These are phyloP conservation scores for Fusarium guadeloupense DNA, from an alignment of 2,329 filamentous ascomycete species.

Conservation along the genomic window DNA sequence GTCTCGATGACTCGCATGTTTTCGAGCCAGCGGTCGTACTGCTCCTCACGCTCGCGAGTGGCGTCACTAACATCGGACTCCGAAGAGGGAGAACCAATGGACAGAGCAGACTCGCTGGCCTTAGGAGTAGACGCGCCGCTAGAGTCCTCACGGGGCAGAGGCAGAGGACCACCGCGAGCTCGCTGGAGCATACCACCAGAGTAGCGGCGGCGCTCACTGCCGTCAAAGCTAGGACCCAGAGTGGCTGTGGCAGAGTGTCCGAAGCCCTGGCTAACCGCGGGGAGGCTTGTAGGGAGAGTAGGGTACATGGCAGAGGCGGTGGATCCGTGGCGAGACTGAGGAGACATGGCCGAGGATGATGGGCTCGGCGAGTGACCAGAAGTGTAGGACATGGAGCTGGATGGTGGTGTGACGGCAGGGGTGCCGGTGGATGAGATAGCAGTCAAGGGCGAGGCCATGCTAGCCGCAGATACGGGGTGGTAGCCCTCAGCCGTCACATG, in stretches of 20 bases:
- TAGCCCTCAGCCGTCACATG: conserved; percentile 50
- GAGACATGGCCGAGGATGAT: conserved; percentile 76
- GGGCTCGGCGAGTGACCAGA: conserved; percentile 79
- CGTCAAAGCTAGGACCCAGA: conserved; percentile 73
- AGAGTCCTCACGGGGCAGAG: conserved; percentile 49
- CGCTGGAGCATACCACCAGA: conserved; percentile 74
- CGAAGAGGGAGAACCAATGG: conserved; percentile 63
- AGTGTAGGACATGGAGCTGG: conserved; percentile 78
- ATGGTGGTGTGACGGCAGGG: conserved; percentile 79
- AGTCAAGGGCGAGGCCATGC: conserved; percentile 69
- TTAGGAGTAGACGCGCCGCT: conserved; percentile 57
- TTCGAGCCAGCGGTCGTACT: conserved; percentile 72
- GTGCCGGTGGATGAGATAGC: conserved; percentile 72
- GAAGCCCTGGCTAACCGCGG: conserved; percentile 74
- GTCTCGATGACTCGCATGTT: conserved; percentile 72
- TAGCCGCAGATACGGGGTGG: conserved; percentile 60
- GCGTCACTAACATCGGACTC: conserved; percentile 63
- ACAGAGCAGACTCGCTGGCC: conserved; percentile 53
- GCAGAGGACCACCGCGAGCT: conserved; percentile 57
- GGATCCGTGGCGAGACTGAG: conserved; percentile 69
- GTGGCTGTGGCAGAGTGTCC: conserved; percentile 75
- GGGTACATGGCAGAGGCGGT: conserved; percentile 76
- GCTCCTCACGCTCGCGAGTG: conserved; percentile 67
- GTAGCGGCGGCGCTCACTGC: conserved; percentile 70
- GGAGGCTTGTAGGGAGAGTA: conserved; percentile 64